Evolutionary conservation across 169 alveolate species (phyloP).

Genomic region (Pseudocohnilembus persalinus): DNA sequence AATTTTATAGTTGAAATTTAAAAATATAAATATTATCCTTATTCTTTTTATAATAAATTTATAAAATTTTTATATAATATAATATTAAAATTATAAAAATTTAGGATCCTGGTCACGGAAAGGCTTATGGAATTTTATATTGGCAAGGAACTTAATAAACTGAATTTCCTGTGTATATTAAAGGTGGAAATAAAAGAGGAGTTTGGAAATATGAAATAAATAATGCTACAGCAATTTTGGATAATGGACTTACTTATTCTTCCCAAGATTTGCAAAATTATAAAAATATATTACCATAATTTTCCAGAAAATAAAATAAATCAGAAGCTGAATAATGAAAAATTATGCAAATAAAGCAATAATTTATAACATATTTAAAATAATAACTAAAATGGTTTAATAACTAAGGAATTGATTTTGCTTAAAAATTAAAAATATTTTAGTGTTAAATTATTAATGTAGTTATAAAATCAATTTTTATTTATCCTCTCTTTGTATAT

Average conservation of each 20-base stretch:
- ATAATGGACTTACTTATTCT: slow-evolving; percentile 38
- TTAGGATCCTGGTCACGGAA: slow-evolving; percentile 47
- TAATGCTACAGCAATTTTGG: slow-evolving; percentile 18
- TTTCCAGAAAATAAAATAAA: too few relatives aligned
- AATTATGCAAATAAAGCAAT: too few relatives aligned
- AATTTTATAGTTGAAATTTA: background rate
- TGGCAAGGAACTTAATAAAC: slow-evolving; percentile 42
- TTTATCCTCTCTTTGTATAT: too few relatives aligned
- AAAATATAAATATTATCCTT: too few relatives aligned
- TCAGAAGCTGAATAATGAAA: too few relatives aligned
- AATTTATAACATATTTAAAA: too few relatives aligned
- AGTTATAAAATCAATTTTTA: too few relatives aligned
- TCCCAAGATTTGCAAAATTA: slow-evolving; percentile 12
- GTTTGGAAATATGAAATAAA: slow-evolving; percentile 46
- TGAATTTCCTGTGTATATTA: slow-evolving; percentile 37
- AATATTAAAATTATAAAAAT: background rate
- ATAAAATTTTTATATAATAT: background rate
- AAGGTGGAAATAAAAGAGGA: slow-evolving; percentile 52
- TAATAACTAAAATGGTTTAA: too few relatives aligned
- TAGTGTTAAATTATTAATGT: too few relatives aligned
- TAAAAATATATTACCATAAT: background rate
- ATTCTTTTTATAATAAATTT: background rate
- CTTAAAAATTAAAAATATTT: too few relatives aligned
- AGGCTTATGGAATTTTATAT: slow-evolving; percentile 47
- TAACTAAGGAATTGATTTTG: too few relatives aligned